Evolutionary conservation across 1,139 yeast species (phyloP).

Genomic region (Sugiyamaella castrensis): DNA sequence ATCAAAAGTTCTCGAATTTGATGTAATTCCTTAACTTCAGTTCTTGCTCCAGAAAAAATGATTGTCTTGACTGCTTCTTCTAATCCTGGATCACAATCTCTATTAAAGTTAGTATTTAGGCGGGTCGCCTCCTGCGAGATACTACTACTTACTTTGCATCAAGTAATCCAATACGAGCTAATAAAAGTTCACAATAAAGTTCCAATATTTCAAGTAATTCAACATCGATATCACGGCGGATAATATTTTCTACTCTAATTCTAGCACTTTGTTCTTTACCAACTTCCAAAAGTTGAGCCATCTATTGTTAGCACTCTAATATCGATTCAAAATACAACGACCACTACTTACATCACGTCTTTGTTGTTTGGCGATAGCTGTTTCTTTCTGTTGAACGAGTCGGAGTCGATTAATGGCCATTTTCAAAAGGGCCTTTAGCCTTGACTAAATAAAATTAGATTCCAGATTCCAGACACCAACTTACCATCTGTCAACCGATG

Average conservation of each 20-base stretch:
- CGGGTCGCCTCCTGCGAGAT: not conserved
- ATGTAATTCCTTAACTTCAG: conserved; percentile 72
- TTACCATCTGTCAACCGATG: too few relatives aligned
- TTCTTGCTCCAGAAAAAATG: conserved; percentile 65
- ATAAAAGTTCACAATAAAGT: conserved; percentile 75
- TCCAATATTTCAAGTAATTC: conserved; percentile 80
- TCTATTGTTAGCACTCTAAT: conserved; percentile 31
- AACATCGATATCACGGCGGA: conserved; percentile 77
- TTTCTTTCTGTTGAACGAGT: conserved; percentile 76
- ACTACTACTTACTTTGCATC: conserved; percentile 36
- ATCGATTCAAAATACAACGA: not conserved
- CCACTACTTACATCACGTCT: conserved; percentile 50
- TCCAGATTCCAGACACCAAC: too few relatives aligned
- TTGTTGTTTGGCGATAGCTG: conserved; percentile 78
- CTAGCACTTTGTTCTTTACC: conserved; percentile 83
- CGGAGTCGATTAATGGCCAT: conserved; percentile 80
- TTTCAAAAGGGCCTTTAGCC: conserved; percentile 67
- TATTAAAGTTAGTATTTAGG: conserved; percentile 15
- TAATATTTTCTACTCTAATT: conserved; percentile 80
- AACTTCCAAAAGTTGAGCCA: conserved; percentile 66
- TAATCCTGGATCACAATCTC: conserved; percentile 58
- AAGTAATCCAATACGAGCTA: conserved; percentile 67
- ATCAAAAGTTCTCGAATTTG: conserved; percentile 61
- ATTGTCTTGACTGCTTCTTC: conserved; percentile 73
- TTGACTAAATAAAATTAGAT: conserved; percentile 24